phyloP scores from a whole-genome alignment of 306 rosid species.

The Rubus idaeus region DNA sequence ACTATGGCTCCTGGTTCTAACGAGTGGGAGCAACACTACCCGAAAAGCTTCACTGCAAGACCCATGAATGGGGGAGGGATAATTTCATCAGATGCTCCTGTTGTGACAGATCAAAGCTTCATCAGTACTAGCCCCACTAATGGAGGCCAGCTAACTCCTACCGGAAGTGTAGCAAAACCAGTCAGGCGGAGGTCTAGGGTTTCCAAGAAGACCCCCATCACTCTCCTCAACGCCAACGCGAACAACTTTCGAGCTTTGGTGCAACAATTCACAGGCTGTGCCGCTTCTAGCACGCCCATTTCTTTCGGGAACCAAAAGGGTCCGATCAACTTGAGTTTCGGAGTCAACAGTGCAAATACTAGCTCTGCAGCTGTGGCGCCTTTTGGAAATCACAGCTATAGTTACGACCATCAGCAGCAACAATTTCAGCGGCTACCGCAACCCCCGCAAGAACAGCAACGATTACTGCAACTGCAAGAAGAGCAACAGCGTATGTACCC shows the following conservation, averaged over 20 bases:
- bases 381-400: slow-evolving; percentile 1
- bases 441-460: slow-evolving; percentile 21
- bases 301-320: slow-evolving; percentile 56
- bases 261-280: slow-evolving; percentile 81
- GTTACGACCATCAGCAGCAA: slow-evolving; percentile 23
- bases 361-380: slow-evolving; percentile 10
- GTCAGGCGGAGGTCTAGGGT: slow-evolving; percentile 59
- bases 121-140: slow-evolving; percentile 20
- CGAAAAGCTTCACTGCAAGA: background rate
- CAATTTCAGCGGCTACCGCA: slow-evolving; percentile 23
- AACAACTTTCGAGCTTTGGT: slow-evolving; percentile 72
- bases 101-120: slow-evolving; percentile 16
- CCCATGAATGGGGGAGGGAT: slow-evolving; percentile 1
- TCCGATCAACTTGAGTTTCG: slow-evolving; percentile 67
- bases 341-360: slow-evolving; percentile 27
- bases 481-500: slow-evolving; percentile 21
- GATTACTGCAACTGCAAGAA: slow-evolving; percentile 1
- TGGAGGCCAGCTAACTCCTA: slow-evolving; percentile 30
- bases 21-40: slow-evolving; percentile 52
- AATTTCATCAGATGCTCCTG: background rate
- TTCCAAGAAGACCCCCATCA: slow-evolving; percentile 65
- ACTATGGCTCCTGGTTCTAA: slow-evolving; percentile 19
- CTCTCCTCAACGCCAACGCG: slow-evolving; percentile 67
- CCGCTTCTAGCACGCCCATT: slow-evolving; percentile 29
- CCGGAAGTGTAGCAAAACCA: slow-evolving; percentile 39